These are phyloP conservation scores for Zoysia pacifica DNA, from an alignment of 176 grass and related monocot species.

Conservation along the genomic window DNA sequence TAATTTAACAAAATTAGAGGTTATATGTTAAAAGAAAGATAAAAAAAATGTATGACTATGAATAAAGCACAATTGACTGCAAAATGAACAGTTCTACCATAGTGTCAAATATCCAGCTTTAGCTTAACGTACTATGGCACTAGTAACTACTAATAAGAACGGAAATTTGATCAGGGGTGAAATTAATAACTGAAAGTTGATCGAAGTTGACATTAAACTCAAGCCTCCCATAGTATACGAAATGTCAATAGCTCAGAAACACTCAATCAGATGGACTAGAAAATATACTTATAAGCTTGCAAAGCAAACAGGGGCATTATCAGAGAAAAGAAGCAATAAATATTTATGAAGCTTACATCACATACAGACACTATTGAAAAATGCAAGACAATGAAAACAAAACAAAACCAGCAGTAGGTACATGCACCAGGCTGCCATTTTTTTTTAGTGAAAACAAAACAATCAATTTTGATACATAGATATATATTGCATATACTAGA, in stretches of 20 bases:
- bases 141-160: background rate
- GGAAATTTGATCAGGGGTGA: background rate
- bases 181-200: background rate
- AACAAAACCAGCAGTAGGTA: too few species aligned
- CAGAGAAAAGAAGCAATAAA: conserved; percentile 16
- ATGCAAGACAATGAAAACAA: background rate
- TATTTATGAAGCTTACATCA: background rate
- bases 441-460: background rate
- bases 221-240: conserved; percentile 9
- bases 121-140: background rate
- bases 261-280: background rate
- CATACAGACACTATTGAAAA: background rate
- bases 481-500: background rate
- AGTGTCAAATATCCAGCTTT: conserved; percentile 11
- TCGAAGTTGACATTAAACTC: background rate
- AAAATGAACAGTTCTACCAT: background rate
- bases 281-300: background rate
- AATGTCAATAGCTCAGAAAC: background rate
- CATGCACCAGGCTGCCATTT: too few species aligned
- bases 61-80: background rate
- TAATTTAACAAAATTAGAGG: conserved; percentile 6
- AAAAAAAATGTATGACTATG: conserved; percentile 13
- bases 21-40: background rate
- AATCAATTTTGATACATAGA: background rate
- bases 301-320: conserved; percentile 6